Evolutionary conservation across 2,329 filamentous ascomycete genomes (phyloP), one percentile per base, ranked within the genome.

Genomic region (Aureobasidium sp.): DNA sequence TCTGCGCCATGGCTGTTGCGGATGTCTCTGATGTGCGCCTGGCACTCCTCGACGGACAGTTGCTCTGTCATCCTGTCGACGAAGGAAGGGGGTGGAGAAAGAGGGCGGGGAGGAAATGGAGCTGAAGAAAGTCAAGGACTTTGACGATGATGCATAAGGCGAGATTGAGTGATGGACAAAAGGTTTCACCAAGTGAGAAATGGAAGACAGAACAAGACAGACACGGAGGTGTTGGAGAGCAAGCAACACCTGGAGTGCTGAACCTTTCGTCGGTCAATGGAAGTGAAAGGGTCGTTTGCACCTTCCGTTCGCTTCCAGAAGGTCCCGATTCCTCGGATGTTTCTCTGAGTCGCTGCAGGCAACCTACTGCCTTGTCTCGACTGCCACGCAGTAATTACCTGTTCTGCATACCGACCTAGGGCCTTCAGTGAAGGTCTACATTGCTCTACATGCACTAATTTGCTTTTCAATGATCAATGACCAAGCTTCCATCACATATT

Each of bases 21-120:
- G 5, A 62, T 62, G 7, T 42, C 31, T 6, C 27, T 31, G 9
- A 62, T 62, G 42, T 62, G 61, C 34, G 51, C 42, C 42, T 56
- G 12, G 36, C 61, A 62, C 44, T 62, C 51, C 14, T 49, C 51
- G 11, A 57, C 36, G 9, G 51, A 49, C 41, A 57, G 9, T 2
- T 5, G 2, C 1, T 41, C 29, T 17, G 52, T 9, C 49, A 62
- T 62, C 12, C 36, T 42, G 58, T 27, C 29, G 37, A 55, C 27
- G 22, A 12, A 34, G 31, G 22, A n/a, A 11, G 47, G 8, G 6
- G 31, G 1, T 4, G 8, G 31, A 36, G 12, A 6, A 36, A 2
- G 3, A 39, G 36, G 29, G 9, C 9, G 29, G 9, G 29, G 9
- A 34, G 17, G 34, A 37, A 11, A 22, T 25, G 3, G n/a, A 12